Conservation (phyloP, 768 basidiomycete species). For the Boletellus sp. region DNA sequence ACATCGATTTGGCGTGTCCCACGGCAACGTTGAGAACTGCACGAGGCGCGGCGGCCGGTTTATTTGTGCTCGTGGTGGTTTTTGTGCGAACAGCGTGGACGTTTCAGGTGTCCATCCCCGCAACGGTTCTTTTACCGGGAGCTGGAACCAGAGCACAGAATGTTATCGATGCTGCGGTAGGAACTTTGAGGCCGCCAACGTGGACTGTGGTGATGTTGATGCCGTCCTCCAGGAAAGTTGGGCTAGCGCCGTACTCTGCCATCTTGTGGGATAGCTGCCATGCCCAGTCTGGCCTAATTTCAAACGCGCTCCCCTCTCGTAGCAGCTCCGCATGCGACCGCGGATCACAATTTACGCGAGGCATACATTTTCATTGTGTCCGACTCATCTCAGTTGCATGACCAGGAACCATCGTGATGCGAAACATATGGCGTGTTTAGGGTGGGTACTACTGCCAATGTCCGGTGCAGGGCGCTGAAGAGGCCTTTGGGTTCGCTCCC, state of each 20-base stretch:
- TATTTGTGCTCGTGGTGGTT: not conserved
- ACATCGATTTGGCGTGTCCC: not conserved
- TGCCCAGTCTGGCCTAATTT: not conserved
- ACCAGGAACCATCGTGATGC: slow-evolving; percentile 20
- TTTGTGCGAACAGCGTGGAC: slow-evolving; percentile 20
- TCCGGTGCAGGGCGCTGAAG: too few species aligned
- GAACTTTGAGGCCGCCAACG: slow-evolving; percentile 24
- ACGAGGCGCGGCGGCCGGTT: not conserved
- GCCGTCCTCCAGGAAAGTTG: slow-evolving; percentile 28
- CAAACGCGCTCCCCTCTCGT: not conserved
- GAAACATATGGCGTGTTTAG: slow-evolving; percentile 28
- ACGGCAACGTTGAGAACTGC: slow-evolving; percentile 20
- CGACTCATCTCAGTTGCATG: not conserved
- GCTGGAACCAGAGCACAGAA: slow-evolving; percentile 27
- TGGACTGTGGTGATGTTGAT: slow-evolving; percentile 27
- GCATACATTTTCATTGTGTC: slow-evolving; percentile 20
- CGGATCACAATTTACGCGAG: slow-evolving; percentile 21
- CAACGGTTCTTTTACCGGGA: slow-evolving; percentile 33
- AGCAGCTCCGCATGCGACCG: slow-evolving; percentile 19
- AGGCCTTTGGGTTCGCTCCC: slow-evolving; percentile 32
- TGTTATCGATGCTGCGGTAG: slow-evolving; percentile 28
- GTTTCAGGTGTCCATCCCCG: slow-evolving; percentile 32
- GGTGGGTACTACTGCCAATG: too few species aligned
- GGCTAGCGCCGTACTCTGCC: slow-evolving; percentile 25
- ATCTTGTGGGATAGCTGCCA: slow-evolving; percentile 13